phyloP scores from a whole-genome alignment of 495 filamentous ascomycete species.

The Lasiosphaeria hispida region DNA sequence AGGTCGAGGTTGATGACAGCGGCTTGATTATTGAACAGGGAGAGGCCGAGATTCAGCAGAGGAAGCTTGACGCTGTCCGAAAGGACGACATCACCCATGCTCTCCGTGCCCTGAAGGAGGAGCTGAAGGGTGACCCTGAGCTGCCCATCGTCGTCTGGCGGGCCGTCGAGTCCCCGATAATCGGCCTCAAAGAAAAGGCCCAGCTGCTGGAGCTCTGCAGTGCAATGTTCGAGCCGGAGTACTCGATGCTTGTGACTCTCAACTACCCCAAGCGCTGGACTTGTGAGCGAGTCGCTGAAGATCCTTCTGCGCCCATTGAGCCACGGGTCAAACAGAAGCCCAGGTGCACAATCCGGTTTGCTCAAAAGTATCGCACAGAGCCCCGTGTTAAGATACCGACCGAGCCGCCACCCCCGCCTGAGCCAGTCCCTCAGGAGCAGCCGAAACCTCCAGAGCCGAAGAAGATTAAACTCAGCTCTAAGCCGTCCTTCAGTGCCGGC shows the following conservation, averaged over 20 bases:
- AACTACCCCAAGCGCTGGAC: slow-evolving; percentile 71
- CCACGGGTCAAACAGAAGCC: slow-evolving; percentile 19
- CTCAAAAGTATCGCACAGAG: slow-evolving; percentile 30
- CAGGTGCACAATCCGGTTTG: slow-evolving; percentile 33
- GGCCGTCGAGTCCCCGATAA: slow-evolving; percentile 65
- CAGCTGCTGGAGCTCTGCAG: slow-evolving; percentile 74
- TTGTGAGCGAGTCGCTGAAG: slow-evolving; percentile 45
- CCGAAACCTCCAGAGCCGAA: slow-evolving; percentile 29
- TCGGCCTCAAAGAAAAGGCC: slow-evolving; percentile 69
- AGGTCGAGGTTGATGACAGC: slow-evolving; percentile 38
- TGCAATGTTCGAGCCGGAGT: slow-evolving; percentile 66
- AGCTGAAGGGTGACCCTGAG: slow-evolving; percentile 59
- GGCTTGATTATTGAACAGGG: slow-evolving; percentile 80
- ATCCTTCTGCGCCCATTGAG: slow-evolving; percentile 2
- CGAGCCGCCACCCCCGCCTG: slow-evolving; percentile 16
- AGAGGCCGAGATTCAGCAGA: slow-evolving; percentile 56
- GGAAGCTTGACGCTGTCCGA: slow-evolving; percentile 67
- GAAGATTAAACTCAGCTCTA: slow-evolving; percentile 32
- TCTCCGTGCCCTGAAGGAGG: slow-evolving; percentile 67
- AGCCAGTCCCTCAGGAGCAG: slow-evolving; percentile 21
- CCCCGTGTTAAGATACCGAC: slow-evolving; percentile 22
- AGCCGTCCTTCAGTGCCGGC: slow-evolving; percentile 25
- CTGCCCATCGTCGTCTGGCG: slow-evolving; percentile 74
- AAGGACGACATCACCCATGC: slow-evolving; percentile 75
- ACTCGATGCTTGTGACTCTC: slow-evolving; percentile 60